Conservation (phyloP, 345 rosid species). For the Camelina laxa region DNA sequence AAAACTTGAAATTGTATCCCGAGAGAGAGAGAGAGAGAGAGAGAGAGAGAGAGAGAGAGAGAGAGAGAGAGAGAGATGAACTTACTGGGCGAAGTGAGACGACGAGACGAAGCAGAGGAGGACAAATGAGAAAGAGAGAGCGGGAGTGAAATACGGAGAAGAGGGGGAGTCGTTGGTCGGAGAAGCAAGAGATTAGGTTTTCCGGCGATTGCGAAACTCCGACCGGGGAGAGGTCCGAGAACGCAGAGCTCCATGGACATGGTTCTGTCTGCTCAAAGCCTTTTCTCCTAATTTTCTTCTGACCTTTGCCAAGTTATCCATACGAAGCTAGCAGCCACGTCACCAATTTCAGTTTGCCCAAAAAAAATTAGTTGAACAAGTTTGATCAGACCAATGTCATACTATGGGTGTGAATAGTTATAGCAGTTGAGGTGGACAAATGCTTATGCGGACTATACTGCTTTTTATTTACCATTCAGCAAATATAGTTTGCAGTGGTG, state of each 20-base stretch:
- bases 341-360: neutral
- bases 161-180: slow-evolving; percentile 14
- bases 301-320: slow-evolving; percentile 31
- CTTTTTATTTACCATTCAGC: too few relatives aligned
- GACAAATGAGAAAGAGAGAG: slow-evolving; percentile 19
- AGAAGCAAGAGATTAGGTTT: neutral
- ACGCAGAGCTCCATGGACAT: slow-evolving; percentile 44
- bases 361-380: too few relatives aligned
- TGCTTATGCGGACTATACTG: too few relatives aligned
- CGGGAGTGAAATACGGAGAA: slow-evolving; percentile 28
- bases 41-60: slow-evolving; percentile 15
- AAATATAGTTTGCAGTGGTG: too few relatives aligned
- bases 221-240: slow-evolving; percentile 33
- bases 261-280: slow-evolving; percentile 4
- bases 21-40: slow-evolving; percentile 18
- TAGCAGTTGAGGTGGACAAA: too few relatives aligned
- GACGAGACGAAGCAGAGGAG: slow-evolving; percentile 31
- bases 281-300: neutral
- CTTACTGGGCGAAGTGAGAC: slow-evolving; percentile 47
- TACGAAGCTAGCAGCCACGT: slow-evolving; percentile 10
- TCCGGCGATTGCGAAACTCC: slow-evolving; percentile 11
- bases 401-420: too few relatives aligned
- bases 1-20: neutral
- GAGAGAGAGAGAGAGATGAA: slow-evolving; percentile 18
- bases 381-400: too few relatives aligned